Conservation (phyloP, 148 eudicot genomes). For the Chenopodium formosanum region DNA sequence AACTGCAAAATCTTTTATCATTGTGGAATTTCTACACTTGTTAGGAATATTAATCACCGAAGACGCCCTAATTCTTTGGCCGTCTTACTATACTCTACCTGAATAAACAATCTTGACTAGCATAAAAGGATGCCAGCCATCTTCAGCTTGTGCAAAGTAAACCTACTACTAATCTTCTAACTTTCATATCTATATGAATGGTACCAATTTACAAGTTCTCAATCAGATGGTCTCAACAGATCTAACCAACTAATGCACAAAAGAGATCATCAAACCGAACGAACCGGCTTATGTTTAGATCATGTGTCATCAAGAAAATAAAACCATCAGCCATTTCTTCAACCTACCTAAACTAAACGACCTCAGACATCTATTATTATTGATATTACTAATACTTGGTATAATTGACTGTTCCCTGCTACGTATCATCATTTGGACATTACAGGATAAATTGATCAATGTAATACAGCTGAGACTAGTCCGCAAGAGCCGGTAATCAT, state of each 20-base stretch:
- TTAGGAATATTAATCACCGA: no score
- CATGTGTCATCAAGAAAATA: neutral
- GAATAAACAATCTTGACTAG: no score
- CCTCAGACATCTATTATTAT: neutral
- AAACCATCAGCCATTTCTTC: neutral
- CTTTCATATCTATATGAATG: neutral
- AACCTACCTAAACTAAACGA: neutral
- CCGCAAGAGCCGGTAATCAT: neutral
- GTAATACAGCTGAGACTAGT: neutral
- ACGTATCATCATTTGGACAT: neutral
- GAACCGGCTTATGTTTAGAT: neutral
- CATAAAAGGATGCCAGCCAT: no score
- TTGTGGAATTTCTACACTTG: no score
- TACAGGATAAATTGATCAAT: slow-evolving; percentile 11
- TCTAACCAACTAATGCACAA: neutral
- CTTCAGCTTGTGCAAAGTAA: no score
- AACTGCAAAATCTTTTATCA: no score
- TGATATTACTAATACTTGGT: neutral
- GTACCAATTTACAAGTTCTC: slow-evolving; percentile 6
- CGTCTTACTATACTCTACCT: no score
- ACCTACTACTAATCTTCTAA: no score
- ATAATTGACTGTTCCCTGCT: neutral
- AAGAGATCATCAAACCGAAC: neutral
- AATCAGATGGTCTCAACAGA: slow-evolving; percentile 5
- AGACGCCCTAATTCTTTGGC: no score